A percentile compares a stretch with the other conserved stretches of the same genome.
These are phyloP conservation scores for Talaromyces nanjingensis DNA, from an alignment of 495 filamentous ascomycete species.

Conservation along the genomic window DNA sequence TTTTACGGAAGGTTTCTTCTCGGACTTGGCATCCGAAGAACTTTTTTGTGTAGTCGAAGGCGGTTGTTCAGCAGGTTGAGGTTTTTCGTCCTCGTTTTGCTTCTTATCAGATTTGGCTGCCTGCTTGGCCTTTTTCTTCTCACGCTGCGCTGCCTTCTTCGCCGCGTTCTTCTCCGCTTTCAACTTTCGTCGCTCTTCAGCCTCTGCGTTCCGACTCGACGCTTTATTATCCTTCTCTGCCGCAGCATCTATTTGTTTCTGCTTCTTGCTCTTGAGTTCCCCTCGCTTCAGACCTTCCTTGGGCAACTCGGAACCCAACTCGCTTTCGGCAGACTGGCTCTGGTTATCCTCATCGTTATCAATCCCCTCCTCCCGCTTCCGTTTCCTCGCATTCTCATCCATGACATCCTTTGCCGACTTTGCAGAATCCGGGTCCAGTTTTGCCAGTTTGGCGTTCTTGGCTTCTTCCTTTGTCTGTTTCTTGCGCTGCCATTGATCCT, in stretches of 20 bases:
- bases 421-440: constrained; percentile 75
- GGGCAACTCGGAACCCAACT: constrained; percentile 36
- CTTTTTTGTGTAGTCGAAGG: constrained; percentile 5
- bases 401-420: constrained; percentile 79
- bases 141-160: constrained; percentile 43
- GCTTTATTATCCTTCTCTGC: constrained; percentile 19
- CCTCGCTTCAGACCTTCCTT: constrained; percentile 34
- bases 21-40: constrained; percentile 13
- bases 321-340: constrained; percentile 34
- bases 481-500: constrained; percentile 82
- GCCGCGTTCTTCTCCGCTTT: constrained; percentile 43
- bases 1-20: constrained; percentile 22
- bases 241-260: constrained; percentile 27
- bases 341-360: constrained; percentile 17
- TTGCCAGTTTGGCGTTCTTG: constrained; percentile 67
- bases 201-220: constrained; percentile 23
- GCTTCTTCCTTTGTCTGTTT: constrained; percentile 84
- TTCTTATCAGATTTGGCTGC: constrained; percentile 36
- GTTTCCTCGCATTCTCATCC: constrained; percentile 71
- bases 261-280: constrained; percentile 28
- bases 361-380: constrained; percentile 51
- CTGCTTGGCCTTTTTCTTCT: constrained; percentile 42
- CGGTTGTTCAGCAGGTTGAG: neutral
- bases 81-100: constrained; percentile 30
- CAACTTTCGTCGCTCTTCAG: constrained; percentile 33